phyloP scores from a whole-genome alignment of 805 yeast genomes.

The Saccharomyces kudriavzevii region DNA sequence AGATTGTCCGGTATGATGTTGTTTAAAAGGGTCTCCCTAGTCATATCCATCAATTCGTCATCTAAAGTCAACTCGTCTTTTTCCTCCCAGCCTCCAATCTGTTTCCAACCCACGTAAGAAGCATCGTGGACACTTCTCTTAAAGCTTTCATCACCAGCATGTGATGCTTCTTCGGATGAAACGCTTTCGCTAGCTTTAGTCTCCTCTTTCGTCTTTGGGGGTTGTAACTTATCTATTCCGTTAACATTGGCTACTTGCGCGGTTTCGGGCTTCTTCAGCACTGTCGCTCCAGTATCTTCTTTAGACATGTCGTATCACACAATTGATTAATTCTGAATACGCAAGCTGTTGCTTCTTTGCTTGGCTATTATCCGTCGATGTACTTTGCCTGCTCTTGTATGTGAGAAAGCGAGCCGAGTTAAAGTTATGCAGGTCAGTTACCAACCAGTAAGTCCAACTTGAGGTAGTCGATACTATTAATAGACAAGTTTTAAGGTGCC shows the following conservation, averaged over 20 bases:
- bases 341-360: background rate
- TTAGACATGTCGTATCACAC: background rate
- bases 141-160: conserved; percentile 9
- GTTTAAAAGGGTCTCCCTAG: conserved; percentile 68
- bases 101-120: conserved; percentile 87
- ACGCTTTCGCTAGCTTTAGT: conserved; percentile 15
- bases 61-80: conserved; percentile 54
- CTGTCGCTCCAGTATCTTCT: background rate
- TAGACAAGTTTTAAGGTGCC: background rate
- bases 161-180: conserved; percentile 15
- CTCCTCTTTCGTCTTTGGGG: conserved; percentile 9
- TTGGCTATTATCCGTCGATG: background rate
- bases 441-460: background rate
- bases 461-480: background rate
- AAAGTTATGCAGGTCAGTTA: background rate
- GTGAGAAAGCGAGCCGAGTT: background rate
- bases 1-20: conserved; percentile 62
- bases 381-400: background rate
- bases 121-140: conserved; percentile 33
- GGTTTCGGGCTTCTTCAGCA: conserved; percentile 6
- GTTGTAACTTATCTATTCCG: conserved; percentile 16
- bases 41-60: conserved; percentile 66
- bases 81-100: conserved; percentile 80
- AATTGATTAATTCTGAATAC: background rate
- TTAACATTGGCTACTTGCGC: conserved; percentile 12